Evolutionary conservation across 2,329 filamentous ascomycete genomes (phyloP), one percentile per base, ranked within the genome.

Genomic region (Sporothrix curviconia): DNA sequence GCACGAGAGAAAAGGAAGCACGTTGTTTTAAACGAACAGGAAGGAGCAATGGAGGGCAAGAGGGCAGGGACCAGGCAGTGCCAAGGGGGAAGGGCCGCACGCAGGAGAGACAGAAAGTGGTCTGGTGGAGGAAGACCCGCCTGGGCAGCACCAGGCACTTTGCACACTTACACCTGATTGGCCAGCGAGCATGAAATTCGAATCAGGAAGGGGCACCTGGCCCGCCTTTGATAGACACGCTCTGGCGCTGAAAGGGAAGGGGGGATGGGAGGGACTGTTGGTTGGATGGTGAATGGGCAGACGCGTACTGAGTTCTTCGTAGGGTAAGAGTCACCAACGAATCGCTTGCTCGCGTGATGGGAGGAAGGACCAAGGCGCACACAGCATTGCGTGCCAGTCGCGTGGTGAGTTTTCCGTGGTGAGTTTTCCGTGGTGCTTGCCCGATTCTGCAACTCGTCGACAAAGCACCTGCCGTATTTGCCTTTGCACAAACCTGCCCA

Each of bases 101-200:
- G 22, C 39, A 51, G 47, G 47, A 51, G 39, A 59, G 39, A 53
- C 44, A 51, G 37, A 56, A 54, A 53, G 58, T 56, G 47, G 58
- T 22, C 53, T 56, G 49, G 57, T 56, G 57, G 46, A 55, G 57
- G 57, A 53, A 17, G 54, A 53, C 49, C 57, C 57, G 53, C 47
- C 52, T 52, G 52, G 12, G 53, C 40, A 53, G 47, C 28, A 47
- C 51, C 15, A 47, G 42, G 51, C 49, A 56, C 46, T 53, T 56
- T 59, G 52, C 52, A 56, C 57, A 53, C 56, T 58, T 55, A 53
- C 57, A 56, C 39, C 50, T 57, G 55, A 60, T 60, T 60, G 58
- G 58, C 39, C 17, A 6, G 30, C 14, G 12, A 17, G 57, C 47
- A 56, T 52, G 11, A 19, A 46, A 28, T 37, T 52, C 28, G 57